Conservation (phyloP, 2,329 filamentous ascomycete species). For the Aspergillus phoenicis region DNA sequence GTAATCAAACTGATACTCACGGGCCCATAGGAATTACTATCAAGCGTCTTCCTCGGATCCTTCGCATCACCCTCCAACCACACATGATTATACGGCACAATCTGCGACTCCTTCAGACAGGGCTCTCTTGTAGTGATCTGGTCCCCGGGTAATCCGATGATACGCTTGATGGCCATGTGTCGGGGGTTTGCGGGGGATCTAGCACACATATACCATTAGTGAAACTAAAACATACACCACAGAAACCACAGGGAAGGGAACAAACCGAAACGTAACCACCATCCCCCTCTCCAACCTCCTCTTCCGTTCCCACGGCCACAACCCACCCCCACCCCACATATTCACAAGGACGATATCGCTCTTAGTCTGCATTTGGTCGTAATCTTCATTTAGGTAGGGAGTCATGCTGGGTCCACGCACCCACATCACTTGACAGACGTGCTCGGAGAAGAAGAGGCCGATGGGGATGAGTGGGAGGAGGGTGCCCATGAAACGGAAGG, state of each 20-base stretch:
- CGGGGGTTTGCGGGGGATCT: slow-evolving; percentile 74
- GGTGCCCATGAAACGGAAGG: slow-evolving; percentile 31
- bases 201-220: background rate
- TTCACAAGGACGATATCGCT: slow-evolving; percentile 48
- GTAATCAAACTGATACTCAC: slow-evolving; percentile 74
- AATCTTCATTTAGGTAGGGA: slow-evolving; percentile 71
- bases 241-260: slow-evolving; percentile 9
- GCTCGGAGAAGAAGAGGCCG: slow-evolving; percentile 42
- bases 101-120: slow-evolving; percentile 56
- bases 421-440: slow-evolving; percentile 46
- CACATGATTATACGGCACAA: slow-evolving; percentile 79
- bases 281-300: slow-evolving; percentile 68
- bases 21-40: slow-evolving; percentile 91
- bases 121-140: slow-evolving; percentile 66
- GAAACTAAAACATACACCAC: background rate
- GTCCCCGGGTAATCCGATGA: slow-evolving; percentile 81
- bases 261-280: slow-evolving; percentile 65
- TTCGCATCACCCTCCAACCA: slow-evolving; percentile 91
- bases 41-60: slow-evolving; percentile 66
- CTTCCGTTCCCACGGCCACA: slow-evolving; percentile 53
- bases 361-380: slow-evolving; percentile 47
- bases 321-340: slow-evolving; percentile 53
- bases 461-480: slow-evolving; percentile 42
- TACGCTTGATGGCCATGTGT: slow-evolving; percentile 73
- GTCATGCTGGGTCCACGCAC: slow-evolving; percentile 68